Base-by-base conservation (phyloP, 495 filamentous ascomycete genomes). In the Neurospora africana region DNA sequence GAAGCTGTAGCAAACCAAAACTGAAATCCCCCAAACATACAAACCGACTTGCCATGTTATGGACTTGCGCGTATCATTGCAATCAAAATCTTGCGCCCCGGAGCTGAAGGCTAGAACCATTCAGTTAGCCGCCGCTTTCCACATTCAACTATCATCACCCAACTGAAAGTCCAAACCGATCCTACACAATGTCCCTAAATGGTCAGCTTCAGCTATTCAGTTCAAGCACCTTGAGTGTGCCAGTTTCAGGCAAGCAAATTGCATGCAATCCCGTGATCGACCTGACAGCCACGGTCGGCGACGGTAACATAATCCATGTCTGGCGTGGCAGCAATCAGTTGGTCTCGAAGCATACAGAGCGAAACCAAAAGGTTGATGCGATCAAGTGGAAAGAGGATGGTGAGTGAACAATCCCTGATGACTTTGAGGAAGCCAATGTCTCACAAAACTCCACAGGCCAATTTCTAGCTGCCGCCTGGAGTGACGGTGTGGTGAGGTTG, bases 231-330 rank as follows among this genome's bases (percentile, higher is more conserved):
- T 79, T 88, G 58, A 79, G 81, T 53, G 74, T 79, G 23, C 78
- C 75, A 19, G 75, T 78, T 19, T 70, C 76, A 9, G 76, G 73
- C 69, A 80, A 82, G 70, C 85, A 89, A 69, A 77, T 94, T 38
- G 84, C 90, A 19, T 93, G 91, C 80, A 95, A 92, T 82, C 93
- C 93, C 11, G 88, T 88, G 33, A 92, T 95, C 87, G 92, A 95
- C 81, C 85, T 97, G 70, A 82, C 93, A 40, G 90, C 89, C n/a
- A 89, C 89, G 17, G 93, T 74, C 75, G 92, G 78, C 68, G 93
- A 91, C 70, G 89, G 89, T 0, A 90, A 91, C 76, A 89, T 91
- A 3, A 90, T 95, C 61, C 74, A 74, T 76, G 89, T 91, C 7
- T 87, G 79, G 82, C 83, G 80, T 43, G 80, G 77, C 74, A 85